Conservation (phyloP, 2,329 filamentous ascomycete species). For the Claviceps sorghi region DNA sequence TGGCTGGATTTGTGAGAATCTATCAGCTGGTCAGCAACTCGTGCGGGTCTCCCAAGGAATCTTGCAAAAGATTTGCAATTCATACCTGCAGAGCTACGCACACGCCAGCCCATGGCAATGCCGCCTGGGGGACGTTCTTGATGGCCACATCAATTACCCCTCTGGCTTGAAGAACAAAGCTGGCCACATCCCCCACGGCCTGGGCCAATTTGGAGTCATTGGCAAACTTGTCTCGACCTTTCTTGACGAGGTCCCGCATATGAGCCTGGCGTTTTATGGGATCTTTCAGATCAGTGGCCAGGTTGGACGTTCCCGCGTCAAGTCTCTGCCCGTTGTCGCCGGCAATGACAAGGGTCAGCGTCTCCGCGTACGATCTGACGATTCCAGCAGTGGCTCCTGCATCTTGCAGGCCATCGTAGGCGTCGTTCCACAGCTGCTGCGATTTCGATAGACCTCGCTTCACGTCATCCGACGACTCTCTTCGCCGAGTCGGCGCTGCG, state of each 20-base stretch:
- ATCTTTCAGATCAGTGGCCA: slow-evolving; percentile 5
- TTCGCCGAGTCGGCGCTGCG: not conserved
- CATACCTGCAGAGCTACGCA: slow-evolving; percentile 7
- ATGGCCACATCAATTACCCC: slow-evolving; percentile 6
- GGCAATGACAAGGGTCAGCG: slow-evolving; percentile 5
- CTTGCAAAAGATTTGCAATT: not conserved
- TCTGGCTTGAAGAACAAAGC: slow-evolving; percentile 6
- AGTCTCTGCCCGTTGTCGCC: slow-evolving; percentile 2
- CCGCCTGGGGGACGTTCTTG: slow-evolving; percentile 6
- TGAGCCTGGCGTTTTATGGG: slow-evolving; percentile 6
- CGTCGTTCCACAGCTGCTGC: slow-evolving; percentile 6
- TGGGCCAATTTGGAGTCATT: slow-evolving; percentile 6
- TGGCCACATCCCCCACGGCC: slow-evolving; percentile 6
- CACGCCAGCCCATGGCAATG: slow-evolving; percentile 7
- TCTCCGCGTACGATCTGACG: slow-evolving; percentile 5
- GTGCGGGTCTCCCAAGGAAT: not conserved
- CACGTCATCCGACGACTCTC: not conserved
- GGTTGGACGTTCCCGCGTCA: not conserved
- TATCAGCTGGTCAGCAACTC: not conserved
- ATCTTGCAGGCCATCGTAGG: slow-evolving; percentile 5
- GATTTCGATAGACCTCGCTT: slow-evolving; percentile 3
- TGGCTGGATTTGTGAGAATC: slow-evolving; percentile 8
- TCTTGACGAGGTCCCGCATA: slow-evolving; percentile 6
- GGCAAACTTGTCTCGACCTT: slow-evolving; percentile 7
- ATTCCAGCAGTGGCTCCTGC: slow-evolving; percentile 3